phyloP scores from a whole-genome alignment of 495 filamentous ascomycete species.

The Chaetomium tenue region DNA sequence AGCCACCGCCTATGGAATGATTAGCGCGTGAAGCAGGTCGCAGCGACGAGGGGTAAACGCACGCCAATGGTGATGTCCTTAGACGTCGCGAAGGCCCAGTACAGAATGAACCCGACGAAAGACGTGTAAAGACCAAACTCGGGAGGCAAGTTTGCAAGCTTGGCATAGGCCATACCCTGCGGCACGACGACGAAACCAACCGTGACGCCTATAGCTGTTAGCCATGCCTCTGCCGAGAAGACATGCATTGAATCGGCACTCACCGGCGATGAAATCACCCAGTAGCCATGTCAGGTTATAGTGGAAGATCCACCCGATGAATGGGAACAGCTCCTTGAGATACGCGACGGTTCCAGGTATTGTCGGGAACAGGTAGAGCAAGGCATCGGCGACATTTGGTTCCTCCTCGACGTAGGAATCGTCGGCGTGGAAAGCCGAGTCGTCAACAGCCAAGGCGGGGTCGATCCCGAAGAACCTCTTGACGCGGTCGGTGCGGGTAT shows the following conservation, averaged over 20 bases:
- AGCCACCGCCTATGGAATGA: constrained; percentile 70
- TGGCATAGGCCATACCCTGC: constrained; percentile 96
- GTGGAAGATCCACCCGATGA: constrained; percentile 76
- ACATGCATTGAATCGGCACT: constrained; percentile 41
- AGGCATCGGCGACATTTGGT: constrained; percentile 67
- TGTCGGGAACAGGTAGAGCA: constrained; percentile 58
- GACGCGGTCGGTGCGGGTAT: constrained; percentile 27
- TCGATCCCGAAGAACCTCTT: constrained; percentile 35
- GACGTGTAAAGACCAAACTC: constrained; percentile 94
- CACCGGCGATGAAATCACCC: constrained; percentile 88
- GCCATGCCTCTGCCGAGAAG: not conserved
- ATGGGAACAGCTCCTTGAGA: constrained; percentile 69
- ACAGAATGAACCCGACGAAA: constrained; percentile 93
- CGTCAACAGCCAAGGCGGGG: constrained; percentile 27
- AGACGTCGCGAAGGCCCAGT: constrained; percentile 98
- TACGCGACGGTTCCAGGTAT: constrained; percentile 53
- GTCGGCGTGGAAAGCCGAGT: constrained; percentile 26
- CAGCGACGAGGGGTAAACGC: constrained; percentile 40
- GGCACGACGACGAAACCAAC: constrained; percentile 95
- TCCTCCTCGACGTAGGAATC: constrained; percentile 78
- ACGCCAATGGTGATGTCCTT: constrained; percentile 99
- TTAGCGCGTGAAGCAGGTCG: constrained; percentile 5
- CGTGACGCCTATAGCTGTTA: constrained; percentile 66
- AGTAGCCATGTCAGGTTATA: constrained; percentile 89
- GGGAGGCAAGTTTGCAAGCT: constrained; percentile 70